Percentiles rank a stretch among this genome's conserved stretches.
These are phyloP conservation scores for Luzula sylvatica DNA, from an alignment of 176 grass and related monocot genomes.

Conservation along the genomic window DNA sequence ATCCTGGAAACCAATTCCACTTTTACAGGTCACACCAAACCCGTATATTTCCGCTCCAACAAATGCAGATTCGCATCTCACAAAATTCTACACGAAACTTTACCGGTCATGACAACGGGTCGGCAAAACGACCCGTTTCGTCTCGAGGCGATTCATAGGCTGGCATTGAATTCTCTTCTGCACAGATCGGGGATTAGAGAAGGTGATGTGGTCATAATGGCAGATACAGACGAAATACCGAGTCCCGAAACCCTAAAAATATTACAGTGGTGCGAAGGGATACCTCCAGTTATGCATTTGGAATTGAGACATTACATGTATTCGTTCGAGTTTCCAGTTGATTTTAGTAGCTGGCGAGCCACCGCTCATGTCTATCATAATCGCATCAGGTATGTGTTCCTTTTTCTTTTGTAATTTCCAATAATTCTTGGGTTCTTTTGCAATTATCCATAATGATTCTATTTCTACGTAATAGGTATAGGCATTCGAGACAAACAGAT, in stretches of 20 bases:
- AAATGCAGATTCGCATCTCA: conserved; percentile 42
- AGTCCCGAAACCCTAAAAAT: conserved; percentile 62
- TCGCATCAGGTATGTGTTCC: conserved; percentile 12
- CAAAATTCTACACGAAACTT: conserved; percentile 64
- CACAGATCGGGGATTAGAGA: conserved; percentile 53
- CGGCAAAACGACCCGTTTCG: conserved; percentile 36
- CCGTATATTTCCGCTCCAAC: conserved; percentile 47
- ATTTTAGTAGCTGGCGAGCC: conserved; percentile 67
- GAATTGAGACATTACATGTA: conserved; percentile 87
- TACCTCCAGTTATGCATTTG: conserved; percentile 86
- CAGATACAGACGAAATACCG: conserved; percentile 89
- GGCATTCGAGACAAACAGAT: conserved; percentile 71
- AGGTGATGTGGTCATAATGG: conserved; percentile 88
- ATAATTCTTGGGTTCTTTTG: too few species aligned
- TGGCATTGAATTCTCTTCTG: conserved; percentile 48
- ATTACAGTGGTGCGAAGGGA: conserved; percentile 86
- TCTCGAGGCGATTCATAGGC: conserved; percentile 58
- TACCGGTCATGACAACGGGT: conserved; percentile 28
- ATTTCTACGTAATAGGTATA: conserved; percentile 34
- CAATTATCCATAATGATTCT: too few species aligned
- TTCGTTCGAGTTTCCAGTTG: conserved; percentile 91
- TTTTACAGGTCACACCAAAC: conserved; percentile 69
- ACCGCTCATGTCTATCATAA: conserved; percentile 51
- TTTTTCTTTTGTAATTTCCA: too few species aligned
- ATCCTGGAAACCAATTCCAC: conserved; percentile 83